A percentile compares a stretch with the other conserved stretches of the same genome.
Evolutionary conservation across 179 eudicot species (phyloP).

Genomic region (Drosera spatulata): DNA sequence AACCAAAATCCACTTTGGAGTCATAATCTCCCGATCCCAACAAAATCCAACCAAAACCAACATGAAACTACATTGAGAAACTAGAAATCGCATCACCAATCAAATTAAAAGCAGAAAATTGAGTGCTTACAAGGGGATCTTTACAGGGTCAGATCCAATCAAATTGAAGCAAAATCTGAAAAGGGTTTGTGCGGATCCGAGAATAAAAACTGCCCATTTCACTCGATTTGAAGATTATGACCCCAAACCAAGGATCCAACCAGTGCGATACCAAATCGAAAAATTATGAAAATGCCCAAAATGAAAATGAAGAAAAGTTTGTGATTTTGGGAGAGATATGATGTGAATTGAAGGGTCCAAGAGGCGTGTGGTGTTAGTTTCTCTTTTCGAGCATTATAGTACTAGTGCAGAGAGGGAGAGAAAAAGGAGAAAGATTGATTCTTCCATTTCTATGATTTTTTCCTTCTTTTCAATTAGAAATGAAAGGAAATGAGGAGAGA

Average conservation of each 20-base stretch:
- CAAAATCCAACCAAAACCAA: neutral
- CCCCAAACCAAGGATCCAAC: neutral
- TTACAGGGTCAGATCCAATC: neutral
- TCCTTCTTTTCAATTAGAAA: no score
- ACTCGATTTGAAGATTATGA: constrained; percentile 8
- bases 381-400: no score
- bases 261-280: neutral
- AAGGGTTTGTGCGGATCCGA: constrained; percentile 16
- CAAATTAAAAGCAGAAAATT: constrained; percentile 12
- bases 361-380: no score
- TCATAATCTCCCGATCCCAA: neutral
- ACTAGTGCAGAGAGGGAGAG: no score
- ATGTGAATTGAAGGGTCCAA: no score
- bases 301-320: neutral
- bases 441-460: no score
- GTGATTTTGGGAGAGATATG: no score
- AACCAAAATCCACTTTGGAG: neutral
- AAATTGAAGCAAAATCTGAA: constrained; percentile 12
- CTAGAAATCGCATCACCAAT: neutral
- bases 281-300: constrained; percentile 5
- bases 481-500: no score
- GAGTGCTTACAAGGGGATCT: constrained; percentile 15
- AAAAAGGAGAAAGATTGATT: no score
- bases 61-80: neutral
- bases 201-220: constrained; percentile 7